These are phyloP conservation scores for Paramecium octaurelia DNA, from an alignment of 73 alveolate species.

Conservation along the genomic window DNA sequence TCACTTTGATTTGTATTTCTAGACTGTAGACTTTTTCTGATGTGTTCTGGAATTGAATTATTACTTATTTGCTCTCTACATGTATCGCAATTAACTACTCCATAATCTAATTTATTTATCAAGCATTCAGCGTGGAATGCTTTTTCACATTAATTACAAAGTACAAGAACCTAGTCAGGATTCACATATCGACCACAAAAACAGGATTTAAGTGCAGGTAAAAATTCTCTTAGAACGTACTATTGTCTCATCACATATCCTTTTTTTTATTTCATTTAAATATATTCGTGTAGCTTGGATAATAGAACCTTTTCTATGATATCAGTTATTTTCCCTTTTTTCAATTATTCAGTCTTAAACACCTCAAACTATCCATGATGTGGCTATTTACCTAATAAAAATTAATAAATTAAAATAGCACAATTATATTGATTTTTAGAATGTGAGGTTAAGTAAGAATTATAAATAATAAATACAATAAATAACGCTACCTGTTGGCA, in stretches of 20 bases:
- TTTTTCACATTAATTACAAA: background rate
- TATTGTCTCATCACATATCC: background rate
- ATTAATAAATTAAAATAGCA: background rate
- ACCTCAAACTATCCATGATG: conserved; percentile 26
- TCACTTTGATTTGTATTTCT: background rate
- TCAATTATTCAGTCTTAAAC: background rate
- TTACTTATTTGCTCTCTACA: background rate
- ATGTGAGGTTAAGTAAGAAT: background rate
- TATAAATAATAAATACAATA: background rate
- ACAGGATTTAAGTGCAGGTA: background rate
- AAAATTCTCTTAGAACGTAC: background rate
- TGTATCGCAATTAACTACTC: background rate
- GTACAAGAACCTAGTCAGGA: background rate
- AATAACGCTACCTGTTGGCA: background rate
- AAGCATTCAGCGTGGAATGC: background rate
- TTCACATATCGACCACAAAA: background rate
- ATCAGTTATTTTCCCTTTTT: background rate
- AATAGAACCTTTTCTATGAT: background rate
- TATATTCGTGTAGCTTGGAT: background rate
- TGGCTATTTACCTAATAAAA: conserved; percentile 1
- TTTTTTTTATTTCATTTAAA: background rate
- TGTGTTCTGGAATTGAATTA: background rate
- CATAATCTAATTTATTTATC: background rate
- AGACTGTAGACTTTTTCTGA: background rate
- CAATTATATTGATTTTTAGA: background rate